These are phyloP conservation scores for Pseudopithomyces chartarum DNA, from an alignment of 2,329 filamentous ascomycete genomes.

Conservation along the genomic window DNA sequence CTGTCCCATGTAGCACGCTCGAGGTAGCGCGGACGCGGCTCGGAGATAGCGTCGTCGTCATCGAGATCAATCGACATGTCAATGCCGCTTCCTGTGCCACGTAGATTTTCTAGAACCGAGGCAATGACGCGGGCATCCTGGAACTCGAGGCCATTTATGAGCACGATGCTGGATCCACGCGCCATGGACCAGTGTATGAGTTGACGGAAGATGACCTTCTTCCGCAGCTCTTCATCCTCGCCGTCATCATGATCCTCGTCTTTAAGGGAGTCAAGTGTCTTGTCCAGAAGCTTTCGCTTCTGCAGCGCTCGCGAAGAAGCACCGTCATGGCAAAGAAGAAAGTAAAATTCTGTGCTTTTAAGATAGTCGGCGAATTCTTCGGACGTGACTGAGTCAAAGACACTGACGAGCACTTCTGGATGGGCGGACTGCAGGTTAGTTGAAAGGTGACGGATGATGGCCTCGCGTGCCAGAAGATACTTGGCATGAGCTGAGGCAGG, in stretches of 20 bases:
- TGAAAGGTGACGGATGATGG: conserved; percentile 68
- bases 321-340: conserved; percentile 72
- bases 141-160: conserved; percentile 68
- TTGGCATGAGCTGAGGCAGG: conserved; percentile 48
- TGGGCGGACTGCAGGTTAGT: conserved; percentile 47
- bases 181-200: conserved; percentile 62
- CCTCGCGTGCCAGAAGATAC: conserved; percentile 65
- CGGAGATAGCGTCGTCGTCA: conserved; percentile 6
- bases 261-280: conserved; percentile 23
- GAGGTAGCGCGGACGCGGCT: conserved; percentile 12
- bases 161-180: conserved; percentile 64
- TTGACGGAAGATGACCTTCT: conserved; percentile 44
- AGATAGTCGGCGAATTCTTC: conserved; percentile 62
- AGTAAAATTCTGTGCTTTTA: conserved; percentile 61
- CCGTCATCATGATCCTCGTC: conserved; percentile 24
- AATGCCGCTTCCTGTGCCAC: conserved; percentile 25
- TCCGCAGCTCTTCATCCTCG: conserved; percentile 25
- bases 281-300: conserved; percentile 23
- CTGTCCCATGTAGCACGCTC: conserved; percentile 9
- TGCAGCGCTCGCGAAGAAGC: conserved; percentile 36
- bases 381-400: conserved; percentile 56
- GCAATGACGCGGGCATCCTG: conserved; percentile 64
- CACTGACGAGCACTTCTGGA: conserved; percentile 51
- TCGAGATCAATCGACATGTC: conserved; percentile 6
- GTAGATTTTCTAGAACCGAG: conserved; percentile 20